Evolutionary conservation across 1,284 basidiomycete species (phyloP).

Genomic region (Ustilago trichophora): DNA sequence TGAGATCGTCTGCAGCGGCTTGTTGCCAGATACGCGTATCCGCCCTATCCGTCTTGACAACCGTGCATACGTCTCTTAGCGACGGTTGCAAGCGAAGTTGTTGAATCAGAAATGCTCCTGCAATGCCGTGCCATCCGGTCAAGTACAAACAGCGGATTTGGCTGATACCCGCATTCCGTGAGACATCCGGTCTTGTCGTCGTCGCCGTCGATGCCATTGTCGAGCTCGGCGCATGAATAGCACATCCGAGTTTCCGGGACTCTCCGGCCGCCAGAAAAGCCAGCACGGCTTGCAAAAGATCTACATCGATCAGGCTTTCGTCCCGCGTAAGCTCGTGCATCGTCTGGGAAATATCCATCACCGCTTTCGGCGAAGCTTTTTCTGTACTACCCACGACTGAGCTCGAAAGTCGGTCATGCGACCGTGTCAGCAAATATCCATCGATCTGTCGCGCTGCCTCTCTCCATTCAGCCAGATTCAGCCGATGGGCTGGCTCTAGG

Average conservation of each 20-base stretch:
- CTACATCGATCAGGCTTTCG: constrained; percentile 34
- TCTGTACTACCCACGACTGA: no score
- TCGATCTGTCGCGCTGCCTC: constrained; percentile 21
- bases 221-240: neutral
- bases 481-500: constrained; percentile 27
- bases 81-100: constrained; percentile 27
- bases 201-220: no score
- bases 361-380: no score
- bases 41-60: constrained; percentile 45
- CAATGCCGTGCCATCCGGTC: constrained; percentile 38
- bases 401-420: no score
- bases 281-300: constrained; percentile 25
- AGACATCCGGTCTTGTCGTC: no score
- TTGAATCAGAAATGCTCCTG: constrained; percentile 32
- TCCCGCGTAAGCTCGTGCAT: constrained; percentile 21
- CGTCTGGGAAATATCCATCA: neutral
- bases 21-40: constrained; percentile 38
- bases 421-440: neutral
- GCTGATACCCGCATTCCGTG: neutral
- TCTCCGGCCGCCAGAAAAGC: neutral
- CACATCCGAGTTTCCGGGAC: no score
- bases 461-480: constrained; percentile 36
- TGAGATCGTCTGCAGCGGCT: constrained; percentile 18
- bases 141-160: constrained; percentile 18
- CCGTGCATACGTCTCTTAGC: constrained; percentile 12